Evolutionary conservation across 305 asterid species (phyloP), one percentile per base, ranked within the genome.

Genomic region (Plantago rigida): DNA sequence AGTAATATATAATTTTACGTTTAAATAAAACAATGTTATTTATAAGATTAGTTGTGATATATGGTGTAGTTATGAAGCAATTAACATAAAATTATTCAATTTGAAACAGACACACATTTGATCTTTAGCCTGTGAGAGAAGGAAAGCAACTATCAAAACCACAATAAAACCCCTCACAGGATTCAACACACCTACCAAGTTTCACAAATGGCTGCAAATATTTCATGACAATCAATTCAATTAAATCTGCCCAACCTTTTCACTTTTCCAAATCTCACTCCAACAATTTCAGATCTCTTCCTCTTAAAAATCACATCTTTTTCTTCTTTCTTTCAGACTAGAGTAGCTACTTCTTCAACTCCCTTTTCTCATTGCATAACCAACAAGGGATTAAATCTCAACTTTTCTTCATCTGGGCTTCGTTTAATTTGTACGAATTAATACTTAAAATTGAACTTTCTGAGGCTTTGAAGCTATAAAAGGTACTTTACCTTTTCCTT

Each of bases 341-440:
- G 58, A 65, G 71, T 47, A 55, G 31, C 29, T 52, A 49, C 57
- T 28, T 22, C 13, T 56, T 26, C 60, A 64, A 58, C 47, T 51
- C 56, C 26, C 26, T 22, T 22, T 22, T 22, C 26, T 22, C 26
- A 46, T 36, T 29, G 19, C 39, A 65, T 41, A 47, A 4, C 39
- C 39, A 31, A 31, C 39, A 31, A 31, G 6, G 7, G 34, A 29
- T 31, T 31, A 31, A 31, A 31, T 31, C 69, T 66, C 53, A 31
- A 51, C 10, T 24, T 62, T 62, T 62, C 10, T 19, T 65, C 28
- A 51, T 56, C 72, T 69, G 62, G 68, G 69, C 22, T 58, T 74
- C 47, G 1, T 13, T 29, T 74, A 66, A 65, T 66, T 69, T 63
- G 76, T 75, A 17, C 73, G 68, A 67, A 56, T 53, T 46, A 22